A percentile compares a stretch with the other conserved stretches of the same genome.
Conservation (phyloP, 768 basidiomycete species). For the Stropharia rugosoannulata region DNA sequence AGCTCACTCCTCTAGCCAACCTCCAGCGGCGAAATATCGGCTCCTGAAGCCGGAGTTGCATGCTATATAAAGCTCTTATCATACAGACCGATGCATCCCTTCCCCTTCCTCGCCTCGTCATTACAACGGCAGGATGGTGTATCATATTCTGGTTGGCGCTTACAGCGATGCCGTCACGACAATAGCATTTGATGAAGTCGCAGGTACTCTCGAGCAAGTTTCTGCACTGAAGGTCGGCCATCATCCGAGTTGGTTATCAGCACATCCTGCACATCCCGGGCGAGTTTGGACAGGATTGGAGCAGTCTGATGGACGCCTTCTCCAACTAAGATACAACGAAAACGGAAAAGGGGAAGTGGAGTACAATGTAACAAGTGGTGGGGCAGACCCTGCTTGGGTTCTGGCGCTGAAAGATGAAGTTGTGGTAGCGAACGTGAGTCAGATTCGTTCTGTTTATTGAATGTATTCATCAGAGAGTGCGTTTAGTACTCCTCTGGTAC, state of each 20-base stretch:
- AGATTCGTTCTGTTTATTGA: neutral
- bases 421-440: conserved; percentile 71
- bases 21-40: conserved; percentile 23
- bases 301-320: conserved; percentile 61
- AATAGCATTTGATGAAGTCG: conserved; percentile 57
- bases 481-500: conserved; percentile 69
- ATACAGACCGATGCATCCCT: conserved; percentile 7
- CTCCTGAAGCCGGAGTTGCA: conserved; percentile 1
- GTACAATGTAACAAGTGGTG: conserved; percentile 50
- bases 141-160: conserved; percentile 61
- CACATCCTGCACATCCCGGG: conserved; percentile 53
- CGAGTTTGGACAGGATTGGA: conserved; percentile 69
- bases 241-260: conserved; percentile 77
- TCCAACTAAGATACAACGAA: conserved; percentile 57
- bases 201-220: conserved; percentile 41
- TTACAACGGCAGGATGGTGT: conserved; percentile 23
- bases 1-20: neutral
- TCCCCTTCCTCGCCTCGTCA: conserved; percentile 8
- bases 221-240: conserved; percentile 51
- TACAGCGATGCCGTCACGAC: conserved; percentile 64
- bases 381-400: conserved; percentile 64
- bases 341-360: conserved; percentile 53
- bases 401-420: conserved; percentile 56
- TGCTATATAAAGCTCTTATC: conserved; percentile 13
- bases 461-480: neutral